A percentile compares a stretch with the other conserved stretches of the same genome.
Evolutionary conservation across 2,329 filamentous ascomycete genomes (phyloP).

Genomic region (Blastomyces parvus): DNA sequence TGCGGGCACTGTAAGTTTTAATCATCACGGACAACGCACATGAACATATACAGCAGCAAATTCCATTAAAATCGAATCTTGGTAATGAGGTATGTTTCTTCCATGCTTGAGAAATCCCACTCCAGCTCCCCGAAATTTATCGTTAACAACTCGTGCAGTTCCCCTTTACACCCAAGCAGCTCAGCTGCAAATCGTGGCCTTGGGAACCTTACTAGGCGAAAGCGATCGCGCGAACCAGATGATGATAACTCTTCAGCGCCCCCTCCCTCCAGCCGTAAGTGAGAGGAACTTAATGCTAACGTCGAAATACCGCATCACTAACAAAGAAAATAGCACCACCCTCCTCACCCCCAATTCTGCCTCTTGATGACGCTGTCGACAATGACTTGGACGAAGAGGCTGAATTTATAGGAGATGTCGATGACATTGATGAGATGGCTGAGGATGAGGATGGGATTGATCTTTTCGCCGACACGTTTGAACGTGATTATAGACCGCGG

Average conservation of each 20-base stretch:
- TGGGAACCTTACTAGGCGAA: conserved; percentile 45
- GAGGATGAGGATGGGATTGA: conserved; percentile 63
- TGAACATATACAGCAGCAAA: not conserved
- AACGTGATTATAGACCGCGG: conserved; percentile 49
- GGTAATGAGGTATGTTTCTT: conserved; percentile 25
- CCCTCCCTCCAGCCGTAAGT: conserved; percentile 56
- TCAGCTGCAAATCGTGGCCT: conserved; percentile 72
- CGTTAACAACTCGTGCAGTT: conserved; percentile 46
- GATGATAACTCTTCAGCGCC: conserved; percentile 51
- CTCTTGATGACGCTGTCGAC: conserved; percentile 40
- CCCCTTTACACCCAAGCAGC: conserved; percentile 70
- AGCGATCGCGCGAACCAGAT: conserved; percentile 57
- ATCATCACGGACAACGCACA: not conserved
- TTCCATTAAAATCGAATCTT: not conserved
- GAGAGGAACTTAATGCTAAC: not conserved
- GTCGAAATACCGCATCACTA: conserved; percentile 14
- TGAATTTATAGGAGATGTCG: conserved; percentile 52
- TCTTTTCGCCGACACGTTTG: conserved; percentile 58
- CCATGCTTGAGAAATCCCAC: not conserved
- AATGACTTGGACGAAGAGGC: conserved; percentile 43
- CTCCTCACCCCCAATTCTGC: conserved; percentile 53
- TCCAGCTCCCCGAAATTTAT: not conserved
- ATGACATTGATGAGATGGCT: conserved; percentile 58
- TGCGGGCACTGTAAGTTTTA: not conserved
- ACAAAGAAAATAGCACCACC: conserved; percentile 31